Conservation (phyloP, 768 basidiomycete genomes). For the Tricholoma sp. region DNA sequence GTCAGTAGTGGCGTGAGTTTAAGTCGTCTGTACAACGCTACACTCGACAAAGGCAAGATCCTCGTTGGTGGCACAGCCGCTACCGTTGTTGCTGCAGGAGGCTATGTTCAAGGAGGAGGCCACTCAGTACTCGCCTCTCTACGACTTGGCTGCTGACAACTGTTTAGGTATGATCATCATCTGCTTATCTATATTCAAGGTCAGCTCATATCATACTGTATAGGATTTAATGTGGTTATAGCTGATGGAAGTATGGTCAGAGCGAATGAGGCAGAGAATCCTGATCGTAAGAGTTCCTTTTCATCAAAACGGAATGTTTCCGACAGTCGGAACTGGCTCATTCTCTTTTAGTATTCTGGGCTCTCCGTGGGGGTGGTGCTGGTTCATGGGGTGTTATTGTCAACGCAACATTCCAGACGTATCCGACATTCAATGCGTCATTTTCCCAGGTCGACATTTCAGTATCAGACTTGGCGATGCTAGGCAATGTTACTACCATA, state of each 20-base stretch:
- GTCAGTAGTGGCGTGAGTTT: constrained; percentile 23
- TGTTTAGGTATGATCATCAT: constrained; percentile 9
- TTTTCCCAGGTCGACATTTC: constrained; percentile 13
- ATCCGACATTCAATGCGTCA: constrained; percentile 27
- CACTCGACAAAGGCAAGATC: constrained; percentile 18
- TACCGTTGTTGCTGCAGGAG: constrained; percentile 25
- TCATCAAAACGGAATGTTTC: not conserved
- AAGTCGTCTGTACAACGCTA: constrained; percentile 14
- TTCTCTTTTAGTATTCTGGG: constrained; percentile 19
- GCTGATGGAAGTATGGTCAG: not conserved
- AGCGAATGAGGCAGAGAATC: not conserved
- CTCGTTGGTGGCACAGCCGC: constrained; percentile 22
- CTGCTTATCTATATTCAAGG: not conserved
- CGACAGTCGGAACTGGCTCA: no score
- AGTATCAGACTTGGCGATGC: constrained; percentile 9
- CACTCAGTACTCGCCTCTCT: constrained; percentile 23
- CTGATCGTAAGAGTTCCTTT: not conserved
- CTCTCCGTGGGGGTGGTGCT: constrained; percentile 22
- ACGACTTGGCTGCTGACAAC: constrained; percentile 22
- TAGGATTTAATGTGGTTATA: not conserved
- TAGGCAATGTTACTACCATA: constrained; percentile 20
- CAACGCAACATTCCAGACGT: constrained; percentile 28
- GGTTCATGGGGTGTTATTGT: constrained; percentile 36
- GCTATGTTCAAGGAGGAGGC: constrained; percentile 29
- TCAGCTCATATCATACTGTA: no score